Conservation (phyloP, 768 basidiomycete genomes). For the Mycena crocata region DNA sequence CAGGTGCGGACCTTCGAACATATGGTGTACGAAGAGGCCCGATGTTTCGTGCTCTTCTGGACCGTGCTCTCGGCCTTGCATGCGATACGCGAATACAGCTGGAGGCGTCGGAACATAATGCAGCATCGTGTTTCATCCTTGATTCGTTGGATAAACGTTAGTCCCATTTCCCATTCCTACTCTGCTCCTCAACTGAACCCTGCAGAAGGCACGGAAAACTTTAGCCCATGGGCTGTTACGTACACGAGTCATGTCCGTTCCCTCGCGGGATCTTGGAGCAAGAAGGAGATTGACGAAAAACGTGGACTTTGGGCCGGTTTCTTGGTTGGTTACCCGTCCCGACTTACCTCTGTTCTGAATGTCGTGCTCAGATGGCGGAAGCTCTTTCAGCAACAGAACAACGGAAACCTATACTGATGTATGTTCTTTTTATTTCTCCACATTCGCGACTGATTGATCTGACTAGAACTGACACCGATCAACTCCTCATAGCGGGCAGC, state of each 20-base stretch:
- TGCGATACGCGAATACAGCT: constrained; percentile 20
- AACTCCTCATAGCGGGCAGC: constrained; percentile 8
- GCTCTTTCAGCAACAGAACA: not conserved
- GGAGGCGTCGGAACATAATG: constrained; percentile 20
- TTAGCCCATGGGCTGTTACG: constrained; percentile 24
- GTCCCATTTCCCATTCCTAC: not conserved
- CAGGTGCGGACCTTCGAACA: constrained; percentile 20
- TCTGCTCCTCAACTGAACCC: not conserved
- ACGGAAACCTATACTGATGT: constrained; percentile 22
- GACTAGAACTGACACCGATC: constrained; percentile 12
- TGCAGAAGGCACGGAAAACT: not conserved
- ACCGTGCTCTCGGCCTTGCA: constrained; percentile 16
- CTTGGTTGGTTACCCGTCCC: not conserved
- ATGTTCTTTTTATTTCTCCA: not conserved
- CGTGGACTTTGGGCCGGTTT: not conserved
- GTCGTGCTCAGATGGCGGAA: constrained; percentile 18
- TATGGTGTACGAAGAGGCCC: constrained; percentile 24
- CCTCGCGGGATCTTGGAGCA: not conserved
- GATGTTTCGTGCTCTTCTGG: constrained; percentile 6
- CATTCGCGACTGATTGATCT: not conserved
- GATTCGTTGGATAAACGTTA: constrained; percentile 9
- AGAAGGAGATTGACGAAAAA: not conserved
- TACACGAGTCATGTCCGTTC: constrained; percentile 22
- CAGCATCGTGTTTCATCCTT: constrained; percentile 22
- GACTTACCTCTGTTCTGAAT: not conserved